Percentiles rank a stretch among this genome's conserved stretches.
Conservation (phyloP, 345 rosid genomes). For the Microcos paniculata region DNA sequence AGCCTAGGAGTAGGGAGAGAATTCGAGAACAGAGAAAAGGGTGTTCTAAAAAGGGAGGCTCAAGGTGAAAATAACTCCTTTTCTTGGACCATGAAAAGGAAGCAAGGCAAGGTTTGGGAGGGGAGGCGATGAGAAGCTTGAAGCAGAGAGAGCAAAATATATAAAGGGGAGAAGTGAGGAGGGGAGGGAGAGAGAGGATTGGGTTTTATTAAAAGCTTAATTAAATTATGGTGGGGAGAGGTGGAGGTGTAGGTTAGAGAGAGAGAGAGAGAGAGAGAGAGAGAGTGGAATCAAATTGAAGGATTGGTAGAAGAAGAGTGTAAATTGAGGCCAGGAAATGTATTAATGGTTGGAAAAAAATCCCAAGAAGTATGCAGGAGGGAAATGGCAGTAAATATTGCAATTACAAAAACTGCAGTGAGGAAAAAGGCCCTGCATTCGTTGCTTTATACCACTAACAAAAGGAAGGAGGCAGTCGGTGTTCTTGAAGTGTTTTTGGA, state of each 20-base stretch:
- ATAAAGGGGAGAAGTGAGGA: conserved; percentile 22
- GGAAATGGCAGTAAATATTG: conserved; percentile 41
- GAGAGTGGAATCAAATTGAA: conserved; percentile 30
- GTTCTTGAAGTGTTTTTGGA: conserved; percentile 25
- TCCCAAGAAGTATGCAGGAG: conserved; percentile 33
- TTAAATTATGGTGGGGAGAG: conserved; percentile 64
- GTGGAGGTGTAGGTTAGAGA: conserved; percentile 41
- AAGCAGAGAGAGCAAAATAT: conserved; percentile 31
- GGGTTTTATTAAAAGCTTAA: conserved; percentile 65
- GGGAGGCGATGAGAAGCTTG: conserved; percentile 10
- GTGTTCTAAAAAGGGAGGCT: not conserved
- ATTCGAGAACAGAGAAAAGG: not conserved
- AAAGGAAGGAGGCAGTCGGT: conserved; percentile 25
- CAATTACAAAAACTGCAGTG: conserved; percentile 34
- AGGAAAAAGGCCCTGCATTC: conserved; percentile 34
- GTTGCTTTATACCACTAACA: conserved; percentile 27
- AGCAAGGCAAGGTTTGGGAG: not conserved
- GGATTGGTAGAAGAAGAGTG: conserved; percentile 51
- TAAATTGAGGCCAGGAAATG: conserved; percentile 58
- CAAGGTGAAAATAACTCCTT: not conserved
- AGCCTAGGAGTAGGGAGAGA: not conserved
- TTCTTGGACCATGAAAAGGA: conserved; percentile 9
- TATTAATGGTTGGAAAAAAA: conserved; percentile 45
- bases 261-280: conserved; percentile 36
- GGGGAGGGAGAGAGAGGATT: conserved; percentile 41